These are phyloP conservation scores for Rhynchospora breviuscula DNA, from an alignment of 176 grass and related monocot species.

Conservation along the genomic window DNA sequence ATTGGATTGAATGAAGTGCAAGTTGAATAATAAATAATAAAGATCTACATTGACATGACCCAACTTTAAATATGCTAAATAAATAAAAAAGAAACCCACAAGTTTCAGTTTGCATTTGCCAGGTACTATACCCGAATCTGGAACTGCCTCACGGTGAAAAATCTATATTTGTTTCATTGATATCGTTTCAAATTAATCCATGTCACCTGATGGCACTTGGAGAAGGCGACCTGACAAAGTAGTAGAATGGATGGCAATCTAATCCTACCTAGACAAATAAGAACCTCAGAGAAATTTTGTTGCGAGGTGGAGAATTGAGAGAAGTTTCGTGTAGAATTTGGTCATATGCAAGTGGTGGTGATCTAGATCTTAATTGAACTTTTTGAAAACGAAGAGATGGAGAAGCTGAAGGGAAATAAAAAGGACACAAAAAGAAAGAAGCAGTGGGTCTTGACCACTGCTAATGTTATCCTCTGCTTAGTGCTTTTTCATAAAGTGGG, in stretches of 20 bases:
- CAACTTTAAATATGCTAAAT: not conserved
- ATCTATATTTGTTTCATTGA: not conserved
- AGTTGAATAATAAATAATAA: not conserved
- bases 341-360: conserved; percentile 6
- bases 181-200: not conserved
- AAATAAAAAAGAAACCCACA: not conserved
- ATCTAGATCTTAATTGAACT: conserved; percentile 2
- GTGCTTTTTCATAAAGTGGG: conserved; percentile 2
- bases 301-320: conserved; percentile 4
- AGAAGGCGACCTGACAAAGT: not conserved
- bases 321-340: conserved; percentile 21
- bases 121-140: not conserved
- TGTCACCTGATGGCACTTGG: not conserved
- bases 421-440: not conserved
- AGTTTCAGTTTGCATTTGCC: not conserved
- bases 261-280: conserved; percentile 6
- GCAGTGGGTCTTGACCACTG: conserved; percentile 8
- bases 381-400: conserved; percentile 23
- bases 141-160: not conserved
- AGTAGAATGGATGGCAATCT: not conserved
- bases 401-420: not conserved
- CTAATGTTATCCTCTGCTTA: not conserved
- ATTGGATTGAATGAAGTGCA: not conserved
- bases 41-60: conserved; percentile 4
- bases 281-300: not conserved